phyloP scores from a whole-genome alignment of 495 filamentous ascomycete species.

The Talaromyces liani region DNA sequence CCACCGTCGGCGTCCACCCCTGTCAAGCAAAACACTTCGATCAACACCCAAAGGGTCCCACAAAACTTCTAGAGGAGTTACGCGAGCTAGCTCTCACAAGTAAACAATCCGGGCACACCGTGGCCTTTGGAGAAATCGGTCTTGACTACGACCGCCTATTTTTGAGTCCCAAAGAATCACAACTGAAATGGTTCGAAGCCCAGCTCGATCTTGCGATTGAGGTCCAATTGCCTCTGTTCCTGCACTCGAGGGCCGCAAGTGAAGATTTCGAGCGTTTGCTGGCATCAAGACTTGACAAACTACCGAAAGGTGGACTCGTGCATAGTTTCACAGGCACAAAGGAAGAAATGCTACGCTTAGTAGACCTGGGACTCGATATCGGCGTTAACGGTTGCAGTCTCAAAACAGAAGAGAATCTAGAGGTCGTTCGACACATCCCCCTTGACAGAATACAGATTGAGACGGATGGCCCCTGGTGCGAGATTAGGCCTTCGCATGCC shows the following conservation, averaged over 20 bases:
- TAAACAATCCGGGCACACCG: slow-evolving; percentile 42
- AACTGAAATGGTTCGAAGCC: slow-evolving; percentile 74
- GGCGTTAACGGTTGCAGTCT: slow-evolving; percentile 88
- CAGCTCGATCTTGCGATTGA: slow-evolving; percentile 73
- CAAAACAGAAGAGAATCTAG: slow-evolving; percentile 84
- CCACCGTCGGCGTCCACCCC: slow-evolving; percentile 89
- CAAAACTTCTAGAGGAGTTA: slow-evolving; percentile 54
- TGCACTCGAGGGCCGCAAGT: slow-evolving; percentile 80
- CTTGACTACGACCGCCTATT: slow-evolving; percentile 91
- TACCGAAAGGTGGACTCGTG: slow-evolving; percentile 71
- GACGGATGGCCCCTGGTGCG: slow-evolving; percentile 88
- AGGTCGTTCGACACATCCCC: slow-evolving; percentile 67
- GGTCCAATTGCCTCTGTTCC: slow-evolving; percentile 77
- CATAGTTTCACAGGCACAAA: slow-evolving; percentile 85
- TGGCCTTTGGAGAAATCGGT: slow-evolving; percentile 92
- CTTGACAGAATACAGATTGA: slow-evolving; percentile 76
- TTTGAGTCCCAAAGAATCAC: slow-evolving; percentile 64
- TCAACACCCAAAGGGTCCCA: slow-evolving; percentile 46
- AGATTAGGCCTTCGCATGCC: slow-evolving; percentile 48
- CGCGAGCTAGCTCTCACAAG: slow-evolving; percentile 44
- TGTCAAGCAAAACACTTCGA: slow-evolving; percentile 68
- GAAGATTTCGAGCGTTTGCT: slow-evolving; percentile 71
- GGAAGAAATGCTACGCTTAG: slow-evolving; percentile 71
- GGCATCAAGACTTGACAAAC: slow-evolving; percentile 37
- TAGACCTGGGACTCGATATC: slow-evolving; percentile 71